A percentile compares a stretch with the other conserved stretches of the same genome.
These are phyloP conservation scores for Akanthomyces muscarius DNA, from an alignment of 2,329 filamentous ascomycete genomes.

Conservation along the genomic window DNA sequence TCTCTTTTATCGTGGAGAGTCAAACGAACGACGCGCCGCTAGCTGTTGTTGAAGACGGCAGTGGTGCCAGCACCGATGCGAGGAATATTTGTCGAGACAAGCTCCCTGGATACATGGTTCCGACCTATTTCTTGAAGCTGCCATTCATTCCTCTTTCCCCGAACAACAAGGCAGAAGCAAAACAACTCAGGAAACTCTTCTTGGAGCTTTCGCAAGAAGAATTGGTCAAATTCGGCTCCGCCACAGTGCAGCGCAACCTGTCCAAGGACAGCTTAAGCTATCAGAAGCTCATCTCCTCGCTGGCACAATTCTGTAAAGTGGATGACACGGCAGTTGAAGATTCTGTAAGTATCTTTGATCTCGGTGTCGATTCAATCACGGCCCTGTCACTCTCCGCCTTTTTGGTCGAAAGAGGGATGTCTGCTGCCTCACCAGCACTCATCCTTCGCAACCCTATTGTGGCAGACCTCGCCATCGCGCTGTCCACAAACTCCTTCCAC, in stretches of 20 bases:
- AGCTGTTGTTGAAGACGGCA: slow-evolving; percentile 27
- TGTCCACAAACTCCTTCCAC: slow-evolving; percentile 24
- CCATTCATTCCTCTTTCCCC: slow-evolving; percentile 72
- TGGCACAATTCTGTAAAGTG: slow-evolving; percentile 51
- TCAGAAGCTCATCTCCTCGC: slow-evolving; percentile 45
- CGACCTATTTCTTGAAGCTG: slow-evolving; percentile 73
- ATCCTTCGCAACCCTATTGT: slow-evolving; percentile 62
- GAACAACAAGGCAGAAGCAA: slow-evolving; percentile 86
- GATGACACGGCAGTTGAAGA: slow-evolving; percentile 42
- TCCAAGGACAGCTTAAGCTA: slow-evolving; percentile 34
- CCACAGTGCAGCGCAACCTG: slow-evolving; percentile 17
- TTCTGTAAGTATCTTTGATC: slow-evolving; percentile 71
- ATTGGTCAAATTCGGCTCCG: slow-evolving; percentile 53
- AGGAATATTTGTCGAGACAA: slow-evolving; percentile 62
- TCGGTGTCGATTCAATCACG: slow-evolving; percentile 85
- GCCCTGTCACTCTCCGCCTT: slow-evolving; percentile 64
- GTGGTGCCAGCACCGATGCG: slow-evolving; percentile 42
- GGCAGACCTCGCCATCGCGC: slow-evolving; percentile 39
- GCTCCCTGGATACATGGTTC: slow-evolving; percentile 85
- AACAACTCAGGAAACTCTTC: slow-evolving; percentile 65
- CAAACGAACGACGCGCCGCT: slow-evolving; percentile 19
- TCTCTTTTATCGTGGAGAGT: slow-evolving; percentile 61
- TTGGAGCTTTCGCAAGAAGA: slow-evolving; percentile 54
- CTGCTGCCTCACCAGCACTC: slow-evolving; percentile 56
- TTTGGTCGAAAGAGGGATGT: slow-evolving; percentile 61